Base-by-base conservation (phyloP, 2,329 filamentous ascomycete genomes). In the Exserohilum rostratum region DNA sequence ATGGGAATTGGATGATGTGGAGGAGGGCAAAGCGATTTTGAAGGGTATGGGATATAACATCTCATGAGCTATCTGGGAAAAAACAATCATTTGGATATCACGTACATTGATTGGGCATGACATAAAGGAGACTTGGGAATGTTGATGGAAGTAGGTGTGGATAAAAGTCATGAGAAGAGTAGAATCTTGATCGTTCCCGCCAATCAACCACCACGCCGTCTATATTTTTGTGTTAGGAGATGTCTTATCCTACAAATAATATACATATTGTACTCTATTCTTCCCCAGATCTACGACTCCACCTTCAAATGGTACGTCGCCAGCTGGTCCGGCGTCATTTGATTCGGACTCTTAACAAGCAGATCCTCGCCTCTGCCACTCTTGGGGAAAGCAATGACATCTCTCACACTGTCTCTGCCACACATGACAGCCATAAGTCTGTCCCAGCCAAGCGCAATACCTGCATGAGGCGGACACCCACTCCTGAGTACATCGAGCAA, bases 351-450 rank as follows among this genome's bases (percentile, higher is more conserved):
- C 65, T 85, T 87, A 2, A 96, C 91, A 75, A 96, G 84, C 52
- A 86, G 76, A 77, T 99, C 95, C 70, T 96, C 90, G 0, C 95
- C 93, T 72, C 87, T 92, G 57, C 91, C 92, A 58, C 86, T 93
- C 80, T 99, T 99, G 0, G 95, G 96, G 70, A 99, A 99, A 0
- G 93, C 93, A 75, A 99, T 97, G 1, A 99, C 93, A 77, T 99
- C 93, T 55, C 90, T 82, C 3, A 99, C 89, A 1, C 89, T 92
- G 10, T 89, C 82, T 29, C 84, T 88, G 1, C 88, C 89, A 18
- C 89, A 84, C 81, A 99, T 84, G 0, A 96, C 79, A 0, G 93
- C 89, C 34, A 95, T 82, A 44, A 99, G 76, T 3, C 95, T 83
- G 73, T 99, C 95, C 72, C 97, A 96, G 0, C 95, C 95, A 13